phyloP scores from a whole-genome alignment of 768 basidiomycete species.

The Russula sp. region DNA sequence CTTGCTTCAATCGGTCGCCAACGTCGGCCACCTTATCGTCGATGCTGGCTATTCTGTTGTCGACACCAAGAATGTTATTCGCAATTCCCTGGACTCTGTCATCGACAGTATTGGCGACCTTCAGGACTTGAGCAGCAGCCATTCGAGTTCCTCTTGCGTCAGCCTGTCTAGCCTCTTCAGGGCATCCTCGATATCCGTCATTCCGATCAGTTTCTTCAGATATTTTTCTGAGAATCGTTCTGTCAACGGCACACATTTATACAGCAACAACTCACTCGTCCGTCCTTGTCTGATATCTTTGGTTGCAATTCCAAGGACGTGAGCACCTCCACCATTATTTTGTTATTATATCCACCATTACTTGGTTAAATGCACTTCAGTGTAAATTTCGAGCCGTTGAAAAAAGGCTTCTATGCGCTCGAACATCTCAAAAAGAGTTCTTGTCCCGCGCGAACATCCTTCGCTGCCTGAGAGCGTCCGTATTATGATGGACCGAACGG shows the following conservation, averaged over 20 bases:
- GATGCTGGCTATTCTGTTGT: neutral
- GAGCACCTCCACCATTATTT: conserved; percentile 1
- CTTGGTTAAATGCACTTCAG: neutral
- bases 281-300: neutral
- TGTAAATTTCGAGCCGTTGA: neutral
- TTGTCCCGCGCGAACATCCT: neutral
- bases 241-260: neutral
- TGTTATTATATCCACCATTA: neutral
- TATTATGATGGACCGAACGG: neutral
- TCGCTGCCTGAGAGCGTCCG: neutral
- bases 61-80: neutral
- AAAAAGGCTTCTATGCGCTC: neutral
- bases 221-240: neutral
- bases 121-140: neutral
- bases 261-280: neutral
- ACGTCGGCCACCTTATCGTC: neutral
- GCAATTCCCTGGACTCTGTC: neutral
- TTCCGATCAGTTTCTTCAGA: neutral
- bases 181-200: neutral
- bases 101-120: neutral
- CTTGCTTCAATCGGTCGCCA: neutral
- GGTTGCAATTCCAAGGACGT: neutral
- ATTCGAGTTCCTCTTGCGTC: conserved; percentile 2
- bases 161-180: conserved; percentile 3
- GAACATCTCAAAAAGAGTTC: neutral